These are phyloP conservation scores for Dalechampia spathulata DNA, from an alignment of 441 rosid genomes.

Conservation along the genomic window DNA sequence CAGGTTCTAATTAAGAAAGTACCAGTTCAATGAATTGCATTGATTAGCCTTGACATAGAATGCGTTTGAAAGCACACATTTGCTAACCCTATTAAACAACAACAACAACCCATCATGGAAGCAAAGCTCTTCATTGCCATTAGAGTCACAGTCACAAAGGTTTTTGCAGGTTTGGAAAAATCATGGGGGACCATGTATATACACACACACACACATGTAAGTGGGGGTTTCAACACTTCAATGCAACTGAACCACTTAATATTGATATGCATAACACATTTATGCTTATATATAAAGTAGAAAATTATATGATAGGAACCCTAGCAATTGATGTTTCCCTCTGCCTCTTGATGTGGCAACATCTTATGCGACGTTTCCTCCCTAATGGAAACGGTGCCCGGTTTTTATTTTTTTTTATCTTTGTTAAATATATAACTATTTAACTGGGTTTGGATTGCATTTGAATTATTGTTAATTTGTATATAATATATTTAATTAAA, in stretches of 20 bases:
- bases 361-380: too few species aligned
- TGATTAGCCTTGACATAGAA: slow-evolving; percentile 14
- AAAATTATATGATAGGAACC: slow-evolving; percentile 19
- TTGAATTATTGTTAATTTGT: too few species aligned
- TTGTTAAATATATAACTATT: too few species aligned
- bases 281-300: slow-evolving; percentile 3
- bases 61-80: slow-evolving; percentile 15
- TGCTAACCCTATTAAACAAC: slow-evolving; percentile 15
- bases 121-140: slow-evolving; percentile 34
- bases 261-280: not conserved
- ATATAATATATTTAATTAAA: too few species aligned
- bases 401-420: too few species aligned
- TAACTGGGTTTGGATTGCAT: too few species aligned
- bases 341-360: slow-evolving; percentile 13
- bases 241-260: slow-evolving; percentile 29
- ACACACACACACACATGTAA: too few species aligned
- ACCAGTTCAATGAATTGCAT: too few species aligned
- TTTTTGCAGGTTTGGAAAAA: slow-evolving; percentile 20
- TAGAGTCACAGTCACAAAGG: slow-evolving; percentile 32
- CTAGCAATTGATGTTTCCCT: slow-evolving; percentile 9
- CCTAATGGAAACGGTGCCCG: too few species aligned
- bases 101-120: slow-evolving; percentile 26
- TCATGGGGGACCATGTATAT: slow-evolving; percentile 32
- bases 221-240: slow-evolving; percentile 15
- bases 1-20: too few species aligned